Conservation (phyloP, 225 moss, liverwort and hornwort genomes). For the Bryum argenteum region DNA sequence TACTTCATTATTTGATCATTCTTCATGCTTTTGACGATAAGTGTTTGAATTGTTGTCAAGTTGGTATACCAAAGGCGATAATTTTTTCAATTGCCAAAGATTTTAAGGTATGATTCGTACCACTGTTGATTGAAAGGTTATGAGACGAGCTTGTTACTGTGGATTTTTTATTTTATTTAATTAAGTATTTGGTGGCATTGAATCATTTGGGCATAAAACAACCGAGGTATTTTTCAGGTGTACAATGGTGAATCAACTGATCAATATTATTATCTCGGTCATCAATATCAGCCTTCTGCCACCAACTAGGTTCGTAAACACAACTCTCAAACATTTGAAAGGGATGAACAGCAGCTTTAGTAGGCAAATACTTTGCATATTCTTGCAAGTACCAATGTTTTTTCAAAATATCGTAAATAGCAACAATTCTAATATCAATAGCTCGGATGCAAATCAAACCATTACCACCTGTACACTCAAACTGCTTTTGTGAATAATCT, state of each 20-base stretch:
- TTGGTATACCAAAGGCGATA: too few relatives aligned
- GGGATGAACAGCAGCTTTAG: slow-evolving; percentile 17
- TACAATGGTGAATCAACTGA: slow-evolving; percentile 39
- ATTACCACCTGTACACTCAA: slow-evolving; percentile 46
- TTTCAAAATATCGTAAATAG: slow-evolving; percentile 35
- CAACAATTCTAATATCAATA: slow-evolving; percentile 38
- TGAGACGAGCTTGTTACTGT: neutral
- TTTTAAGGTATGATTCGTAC: neutral
- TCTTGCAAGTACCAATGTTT: slow-evolving; percentile 40
- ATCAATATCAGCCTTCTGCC: slow-evolving; percentile 52
- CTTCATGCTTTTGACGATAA: too few relatives aligned
- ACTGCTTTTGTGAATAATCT: slow-evolving; percentile 45
- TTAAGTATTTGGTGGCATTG: neutral
- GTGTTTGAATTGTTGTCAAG: too few relatives aligned
- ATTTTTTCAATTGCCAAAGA: too few relatives aligned
- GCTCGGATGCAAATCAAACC: slow-evolving; percentile 44
- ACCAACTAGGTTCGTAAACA: slow-evolving; percentile 50
- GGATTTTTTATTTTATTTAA: neutral
- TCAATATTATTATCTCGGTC: slow-evolving; percentile 37
- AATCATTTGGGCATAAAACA: slow-evolving; percentile 37
- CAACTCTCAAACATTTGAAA: slow-evolving; percentile 58
- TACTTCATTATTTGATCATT: too few relatives aligned
- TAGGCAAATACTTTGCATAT: slow-evolving; percentile 47
- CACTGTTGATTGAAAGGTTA: neutral
- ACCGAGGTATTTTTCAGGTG: slow-evolving; percentile 31